Evolutionary conservation across 192 early-diverging fungal species (phyloP), one percentile per base, ranked within the genome.

Genomic region (Umbelopsis isabellina): DNA sequence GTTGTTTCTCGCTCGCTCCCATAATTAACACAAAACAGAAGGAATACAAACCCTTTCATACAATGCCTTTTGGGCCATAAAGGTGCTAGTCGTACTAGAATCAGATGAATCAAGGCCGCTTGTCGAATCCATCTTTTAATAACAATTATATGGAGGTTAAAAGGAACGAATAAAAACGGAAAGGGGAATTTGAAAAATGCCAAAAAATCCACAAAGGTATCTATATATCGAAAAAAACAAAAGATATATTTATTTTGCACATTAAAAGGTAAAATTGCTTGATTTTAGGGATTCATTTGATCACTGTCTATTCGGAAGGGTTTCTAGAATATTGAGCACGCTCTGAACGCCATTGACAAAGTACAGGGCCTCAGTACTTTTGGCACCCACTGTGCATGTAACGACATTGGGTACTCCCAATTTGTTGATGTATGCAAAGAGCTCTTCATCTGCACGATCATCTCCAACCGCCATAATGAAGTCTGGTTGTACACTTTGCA

Each of bases 401-500:
- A 86, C 70, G 10, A 80, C 74, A 16, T 53, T 66, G 10, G 79
- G 74, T 0, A 75, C 64, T 3, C 75, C 67, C 51, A 80, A 65
- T 47, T 82, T 84, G 50, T 87, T 83, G 20, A 92, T 75, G 55
- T 85, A 88, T 49, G 82, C 84, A 82, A 94, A 94, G 91, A 94
- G 90, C 51, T 86, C 89, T 76, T 94, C 93, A 64, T 94, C 92
- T 4, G 90, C 76, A 5, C 91, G 87, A 73, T 94, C 92, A 51
- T 93, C 90, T 7, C 93, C 93, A 21, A 94, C 75, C 11, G 81
- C 78, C 7, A 94, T 75, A 25, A 93, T 80, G 74, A 93, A 92
- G 46, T 94, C 92, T 7, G 80, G 79, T 30, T 82, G 85, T n/a
- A 86, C 76, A 61, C 75, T 75, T 70, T 88, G 82, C 35, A 94